Evolutionary conservation across 352 stramenopile genomes (phyloP).

Genomic region (Thalassiosira livingstoniorum): DNA sequence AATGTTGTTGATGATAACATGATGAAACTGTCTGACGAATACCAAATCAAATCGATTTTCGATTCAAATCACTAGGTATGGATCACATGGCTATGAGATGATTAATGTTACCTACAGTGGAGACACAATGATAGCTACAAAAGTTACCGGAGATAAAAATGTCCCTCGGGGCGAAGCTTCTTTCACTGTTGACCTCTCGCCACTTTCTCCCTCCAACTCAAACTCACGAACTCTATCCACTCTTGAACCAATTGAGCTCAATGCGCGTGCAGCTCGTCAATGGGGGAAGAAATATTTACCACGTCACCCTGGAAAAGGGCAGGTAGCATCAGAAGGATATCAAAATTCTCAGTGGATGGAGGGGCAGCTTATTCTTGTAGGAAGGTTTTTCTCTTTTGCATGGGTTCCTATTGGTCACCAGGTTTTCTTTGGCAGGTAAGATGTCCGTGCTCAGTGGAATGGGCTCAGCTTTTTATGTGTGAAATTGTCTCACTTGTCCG

Average conservation of each 20-base stretch:
- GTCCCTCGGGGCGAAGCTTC: constrained; percentile 75
- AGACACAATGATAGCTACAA: constrained; percentile 74
- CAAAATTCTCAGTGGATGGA: constrained; percentile 71
- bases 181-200: constrained; percentile 77
- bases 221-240: not conserved
- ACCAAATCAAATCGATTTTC: too few relatives aligned
- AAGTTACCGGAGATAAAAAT: constrained; percentile 81
- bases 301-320: constrained; percentile 68
- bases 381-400: constrained; percentile 79
- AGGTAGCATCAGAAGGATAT: constrained; percentile 78
- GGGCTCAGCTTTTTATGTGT: too few relatives aligned
- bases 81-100: constrained; percentile 81
- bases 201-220: constrained; percentile 18
- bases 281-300: constrained; percentile 76
- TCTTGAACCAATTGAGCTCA: constrained; percentile 77
- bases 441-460: too few relatives aligned
- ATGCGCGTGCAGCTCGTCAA: constrained; percentile 59
- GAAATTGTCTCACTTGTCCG: too few relatives aligned
- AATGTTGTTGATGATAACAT: not conserved
- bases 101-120: constrained; percentile 82
- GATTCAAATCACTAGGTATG: constrained; percentile 48
- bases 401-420: constrained; percentile 81
- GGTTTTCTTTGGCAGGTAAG: constrained; percentile 83
- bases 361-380: constrained; percentile 81
- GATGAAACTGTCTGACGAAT: too few relatives aligned